These are phyloP conservation scores for Sclerospora graminicola DNA, from an alignment of 352 stramenopile species.

Conservation along the genomic window DNA sequence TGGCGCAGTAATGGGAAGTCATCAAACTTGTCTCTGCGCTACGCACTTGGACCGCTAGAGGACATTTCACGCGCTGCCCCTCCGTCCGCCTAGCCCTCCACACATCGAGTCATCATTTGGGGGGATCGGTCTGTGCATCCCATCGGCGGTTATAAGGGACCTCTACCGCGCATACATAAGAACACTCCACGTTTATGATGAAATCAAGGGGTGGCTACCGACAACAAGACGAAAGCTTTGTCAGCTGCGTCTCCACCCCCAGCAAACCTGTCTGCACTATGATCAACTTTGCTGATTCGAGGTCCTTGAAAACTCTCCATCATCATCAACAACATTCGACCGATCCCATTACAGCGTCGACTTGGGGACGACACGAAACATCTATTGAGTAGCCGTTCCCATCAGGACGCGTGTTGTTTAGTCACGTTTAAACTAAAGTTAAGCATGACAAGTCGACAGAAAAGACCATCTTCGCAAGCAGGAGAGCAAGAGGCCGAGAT, in stretches of 20 bases:
- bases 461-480: conserved; percentile 1
- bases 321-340: conserved; percentile 13
- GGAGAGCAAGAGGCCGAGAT: conserved; percentile 3
- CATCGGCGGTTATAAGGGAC: conserved; percentile 13
- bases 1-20: no score
- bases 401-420: background rate
- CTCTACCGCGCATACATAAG: conserved; percentile 6
- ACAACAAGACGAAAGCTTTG: conserved; percentile 13
- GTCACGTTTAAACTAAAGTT: background rate
- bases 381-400: no score
- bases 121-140: conserved; percentile 9
- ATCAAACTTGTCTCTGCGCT: no score
- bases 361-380: no score
- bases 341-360: no score
- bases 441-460: conserved; percentile 5
- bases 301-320: background rate
- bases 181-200: conserved; percentile 7
- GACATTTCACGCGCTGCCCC: no score
- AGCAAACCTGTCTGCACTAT: background rate
- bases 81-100: background rate
- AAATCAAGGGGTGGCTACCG: conserved; percentile 13
- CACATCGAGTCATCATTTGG: no score
- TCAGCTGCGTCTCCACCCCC: conserved; percentile 3
- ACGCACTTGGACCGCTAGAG: no score
- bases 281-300: conserved; percentile 3